Evolutionary conservation across 768 basidiomycete species (phyloP).

Genomic region (Rhizopogon vinicolor): DNA sequence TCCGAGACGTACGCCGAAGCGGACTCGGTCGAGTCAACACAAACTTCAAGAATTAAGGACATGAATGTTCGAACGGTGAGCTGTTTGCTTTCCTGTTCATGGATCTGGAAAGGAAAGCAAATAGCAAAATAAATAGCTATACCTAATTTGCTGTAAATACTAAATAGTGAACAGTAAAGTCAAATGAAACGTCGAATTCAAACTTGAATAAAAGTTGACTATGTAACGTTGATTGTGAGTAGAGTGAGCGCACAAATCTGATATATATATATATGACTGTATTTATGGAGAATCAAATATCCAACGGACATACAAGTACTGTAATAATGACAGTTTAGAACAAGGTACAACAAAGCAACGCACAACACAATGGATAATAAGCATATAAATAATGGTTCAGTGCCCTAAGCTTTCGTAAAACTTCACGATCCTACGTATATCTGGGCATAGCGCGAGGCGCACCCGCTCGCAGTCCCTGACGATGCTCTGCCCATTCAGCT

Average conservation of each 20-base stretch:
- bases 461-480: constrained; percentile 62
- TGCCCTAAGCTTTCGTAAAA: constrained; percentile 49
- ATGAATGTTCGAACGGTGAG: neutral
- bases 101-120: too few relatives aligned
- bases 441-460: constrained; percentile 64
- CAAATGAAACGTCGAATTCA: too few relatives aligned
- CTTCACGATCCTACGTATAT: constrained; percentile 49
- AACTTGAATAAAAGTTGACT: too few relatives aligned
- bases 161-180: too few relatives aligned
- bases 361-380: neutral
- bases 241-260: too few relatives aligned
- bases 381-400: neutral
- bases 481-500: constrained; percentile 43
- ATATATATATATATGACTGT: constrained; percentile 1
- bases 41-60: constrained; percentile 43
- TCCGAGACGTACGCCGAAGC: constrained; percentile 48
- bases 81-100: too few relatives aligned
- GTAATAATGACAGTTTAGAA: neutral
- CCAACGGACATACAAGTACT: neutral
- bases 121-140: too few relatives aligned
- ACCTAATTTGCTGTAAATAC: too few relatives aligned
- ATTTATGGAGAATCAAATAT: neutral
- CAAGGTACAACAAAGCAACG: neutral
- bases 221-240: constrained; percentile 1
- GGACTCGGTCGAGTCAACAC: constrained; percentile 74